phyloP scores from a whole-genome alignment of 2,329 filamentous ascomycete genomes.

The Esteya vermicola region DNA sequence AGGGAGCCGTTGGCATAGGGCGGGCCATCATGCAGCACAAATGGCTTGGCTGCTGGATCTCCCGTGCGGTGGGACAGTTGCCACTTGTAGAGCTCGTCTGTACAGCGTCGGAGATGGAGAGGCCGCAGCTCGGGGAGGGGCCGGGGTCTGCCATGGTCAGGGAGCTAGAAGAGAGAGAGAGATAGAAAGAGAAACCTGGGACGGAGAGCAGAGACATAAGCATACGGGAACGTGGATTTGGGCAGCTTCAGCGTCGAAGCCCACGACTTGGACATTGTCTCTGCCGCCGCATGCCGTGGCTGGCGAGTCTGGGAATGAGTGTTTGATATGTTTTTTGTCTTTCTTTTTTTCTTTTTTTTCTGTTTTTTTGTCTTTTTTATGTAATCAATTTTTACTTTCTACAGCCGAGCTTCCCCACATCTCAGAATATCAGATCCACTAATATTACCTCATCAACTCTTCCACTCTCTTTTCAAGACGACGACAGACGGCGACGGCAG shows the following conservation, averaged over 20 bases:
- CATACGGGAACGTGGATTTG: conserved; percentile 58
- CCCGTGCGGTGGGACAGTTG: conserved; percentile 46
- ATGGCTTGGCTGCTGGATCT: conserved; percentile 46
- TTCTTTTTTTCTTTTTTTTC: not conserved
- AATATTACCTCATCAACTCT: not conserved
- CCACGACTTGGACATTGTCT: conserved; percentile 45
- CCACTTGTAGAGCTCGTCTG: conserved; percentile 83
- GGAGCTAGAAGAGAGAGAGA: not conserved
- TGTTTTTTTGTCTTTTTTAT: too few species aligned
- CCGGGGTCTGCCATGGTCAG: conserved; percentile 27
- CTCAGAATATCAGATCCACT: too few species aligned
- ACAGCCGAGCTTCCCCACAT: too few species aligned
- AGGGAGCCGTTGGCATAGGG: conserved; percentile 90
- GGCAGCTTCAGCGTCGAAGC: conserved; percentile 62
- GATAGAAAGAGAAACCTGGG: not conserved
- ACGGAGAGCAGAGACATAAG: not conserved
- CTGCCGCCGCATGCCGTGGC: conserved; percentile 5
- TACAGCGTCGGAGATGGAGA: conserved; percentile 58
- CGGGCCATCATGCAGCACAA: conserved; percentile 86
- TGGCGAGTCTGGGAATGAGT: not conserved
- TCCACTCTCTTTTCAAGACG: too few species aligned
- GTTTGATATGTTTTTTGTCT: not conserved
- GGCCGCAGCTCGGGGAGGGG: conserved; percentile 33
- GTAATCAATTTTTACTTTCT: too few species aligned
- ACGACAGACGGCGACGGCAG: not conserved